Evolutionary conservation across 208 protist species (phyloP).

Genomic region (Acanthamoeba triangularis): DNA sequence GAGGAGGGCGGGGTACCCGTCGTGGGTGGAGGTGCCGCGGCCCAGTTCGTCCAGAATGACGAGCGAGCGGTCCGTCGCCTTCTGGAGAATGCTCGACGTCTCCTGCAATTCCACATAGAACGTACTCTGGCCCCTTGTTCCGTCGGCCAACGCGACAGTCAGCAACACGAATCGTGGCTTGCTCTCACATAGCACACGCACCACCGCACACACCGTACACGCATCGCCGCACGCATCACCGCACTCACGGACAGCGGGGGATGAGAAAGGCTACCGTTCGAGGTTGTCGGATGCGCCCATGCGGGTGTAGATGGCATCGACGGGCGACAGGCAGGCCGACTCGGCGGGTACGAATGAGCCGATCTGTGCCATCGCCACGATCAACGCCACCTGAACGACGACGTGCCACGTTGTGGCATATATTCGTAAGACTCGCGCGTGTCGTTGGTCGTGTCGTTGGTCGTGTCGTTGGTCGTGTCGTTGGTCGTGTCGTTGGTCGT

Average conservation of each 20-base stretch:
- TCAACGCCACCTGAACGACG: constrained; percentile 72
- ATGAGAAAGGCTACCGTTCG: background rate
- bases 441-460: background rate
- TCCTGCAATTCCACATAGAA: constrained; percentile 91
- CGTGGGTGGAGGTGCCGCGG: constrained; percentile 89
- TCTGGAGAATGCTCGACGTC: constrained; percentile 81
- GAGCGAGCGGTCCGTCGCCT: constrained; percentile 83
- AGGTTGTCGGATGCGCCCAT: constrained; percentile 89
- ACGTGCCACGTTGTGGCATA: background rate
- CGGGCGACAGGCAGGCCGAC: background rate
- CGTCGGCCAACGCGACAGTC: background rate
- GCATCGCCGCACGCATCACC: background rate
- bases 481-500: background rate
- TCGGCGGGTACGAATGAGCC: constrained; percentile 86
- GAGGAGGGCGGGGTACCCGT: constrained; percentile 80
- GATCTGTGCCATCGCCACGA: constrained; percentile 87
- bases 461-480: background rate
- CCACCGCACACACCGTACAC: background rate
- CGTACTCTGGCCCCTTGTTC: constrained; percentile 83
- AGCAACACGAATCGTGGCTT: background rate
- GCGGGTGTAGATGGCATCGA: constrained; percentile 87
- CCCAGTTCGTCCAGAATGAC: constrained; percentile 91
- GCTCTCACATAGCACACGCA: background rate
- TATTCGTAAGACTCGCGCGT: background rate
- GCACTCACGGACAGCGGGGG: background rate